Evolutionary conservation across 2,329 filamentous ascomycete genomes (phyloP).

Genomic region (Cladophialophora chaetospira): DNA sequence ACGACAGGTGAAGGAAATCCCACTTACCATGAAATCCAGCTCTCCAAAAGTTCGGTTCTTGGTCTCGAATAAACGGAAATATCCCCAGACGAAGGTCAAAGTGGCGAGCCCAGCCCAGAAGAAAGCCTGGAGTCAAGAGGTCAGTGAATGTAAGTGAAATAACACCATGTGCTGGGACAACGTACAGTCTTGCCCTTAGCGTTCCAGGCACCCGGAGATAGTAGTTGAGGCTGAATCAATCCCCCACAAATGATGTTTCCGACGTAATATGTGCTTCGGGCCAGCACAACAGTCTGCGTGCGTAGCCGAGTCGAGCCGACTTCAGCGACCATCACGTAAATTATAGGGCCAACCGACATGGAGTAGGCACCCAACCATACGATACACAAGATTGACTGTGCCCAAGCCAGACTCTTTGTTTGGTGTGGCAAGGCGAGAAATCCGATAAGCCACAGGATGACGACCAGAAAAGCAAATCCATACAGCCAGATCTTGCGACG

Average conservation of each 20-base stretch:
- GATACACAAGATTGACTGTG: constrained; percentile 34
- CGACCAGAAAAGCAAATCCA: constrained; percentile 37
- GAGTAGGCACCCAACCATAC: constrained; percentile 51
- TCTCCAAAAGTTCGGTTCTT: constrained; percentile 44
- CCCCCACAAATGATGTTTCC: constrained; percentile 36
- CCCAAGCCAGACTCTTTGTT: constrained; percentile 38
- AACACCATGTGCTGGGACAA: background rate
- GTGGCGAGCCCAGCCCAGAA: constrained; percentile 36
- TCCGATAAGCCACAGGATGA: constrained; percentile 38
- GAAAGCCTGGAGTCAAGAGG: constrained; percentile 6
- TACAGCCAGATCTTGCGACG: constrained; percentile 40
- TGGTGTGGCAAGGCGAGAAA: constrained; percentile 36
- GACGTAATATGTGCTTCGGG: constrained; percentile 54
- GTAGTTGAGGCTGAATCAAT: constrained; percentile 39
- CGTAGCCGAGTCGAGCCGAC: constrained; percentile 57
- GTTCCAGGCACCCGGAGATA: constrained; percentile 39
- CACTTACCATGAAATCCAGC: constrained; percentile 40
- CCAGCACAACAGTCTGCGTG: constrained; percentile 57
- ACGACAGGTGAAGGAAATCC: background rate
- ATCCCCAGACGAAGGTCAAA: constrained; percentile 44
- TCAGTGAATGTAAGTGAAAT: background rate
- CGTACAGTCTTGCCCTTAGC: constrained; percentile 36
- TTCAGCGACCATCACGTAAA: constrained; percentile 58
- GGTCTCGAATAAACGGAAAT: constrained; percentile 45
- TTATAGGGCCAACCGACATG: constrained; percentile 56